These are phyloP conservation scores for Desmodesmus armatus DNA, from an alignment of 139 green algal genomes.

Conservation along the genomic window DNA sequence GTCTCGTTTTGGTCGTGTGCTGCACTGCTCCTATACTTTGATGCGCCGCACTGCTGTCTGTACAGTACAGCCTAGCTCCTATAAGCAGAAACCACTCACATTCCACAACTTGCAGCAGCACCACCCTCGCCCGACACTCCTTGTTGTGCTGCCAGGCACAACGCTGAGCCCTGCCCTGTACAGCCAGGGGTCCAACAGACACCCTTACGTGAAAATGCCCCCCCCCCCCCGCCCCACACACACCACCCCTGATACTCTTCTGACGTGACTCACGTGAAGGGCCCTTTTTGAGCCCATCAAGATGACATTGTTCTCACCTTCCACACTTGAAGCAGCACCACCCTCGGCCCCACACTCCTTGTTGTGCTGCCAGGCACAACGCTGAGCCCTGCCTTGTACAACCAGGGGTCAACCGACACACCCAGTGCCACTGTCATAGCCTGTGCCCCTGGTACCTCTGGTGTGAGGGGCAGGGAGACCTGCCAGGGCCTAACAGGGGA, in stretches of 20 bases:
- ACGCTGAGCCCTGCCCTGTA: slow-evolving; percentile 16
- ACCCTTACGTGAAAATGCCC: background rate
- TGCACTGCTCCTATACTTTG: background rate
- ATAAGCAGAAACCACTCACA: background rate
- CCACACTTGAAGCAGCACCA: slow-evolving; percentile 62
- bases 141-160: slow-evolving; percentile 1
- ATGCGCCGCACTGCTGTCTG: background rate
- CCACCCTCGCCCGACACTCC: slow-evolving; percentile 6
- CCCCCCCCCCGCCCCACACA: background rate
- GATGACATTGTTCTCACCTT: no score
- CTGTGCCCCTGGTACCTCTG: background rate
- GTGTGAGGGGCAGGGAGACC: slow-evolving; percentile 53
- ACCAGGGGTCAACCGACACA: slow-evolving; percentile 35
- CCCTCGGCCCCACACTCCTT: slow-evolving; percentile 33
- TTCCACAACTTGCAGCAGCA: background rate
- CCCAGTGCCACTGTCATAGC: background rate
- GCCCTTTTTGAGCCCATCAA: no score
- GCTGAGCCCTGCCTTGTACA: slow-evolving; percentile 23
- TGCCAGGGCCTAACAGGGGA: slow-evolving; percentile 1
- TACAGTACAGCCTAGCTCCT: background rate
- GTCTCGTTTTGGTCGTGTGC: background rate
- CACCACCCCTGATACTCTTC: no score
- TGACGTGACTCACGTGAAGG: no score
- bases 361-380: background rate
- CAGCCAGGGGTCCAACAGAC: slow-evolving; percentile 31